A percentile compares a stretch with the other conserved stretches of the same genome.
phyloP scores from a whole-genome alignment of 495 filamentous ascomycete species.

The Sabuloglossum arenarium region DNA sequence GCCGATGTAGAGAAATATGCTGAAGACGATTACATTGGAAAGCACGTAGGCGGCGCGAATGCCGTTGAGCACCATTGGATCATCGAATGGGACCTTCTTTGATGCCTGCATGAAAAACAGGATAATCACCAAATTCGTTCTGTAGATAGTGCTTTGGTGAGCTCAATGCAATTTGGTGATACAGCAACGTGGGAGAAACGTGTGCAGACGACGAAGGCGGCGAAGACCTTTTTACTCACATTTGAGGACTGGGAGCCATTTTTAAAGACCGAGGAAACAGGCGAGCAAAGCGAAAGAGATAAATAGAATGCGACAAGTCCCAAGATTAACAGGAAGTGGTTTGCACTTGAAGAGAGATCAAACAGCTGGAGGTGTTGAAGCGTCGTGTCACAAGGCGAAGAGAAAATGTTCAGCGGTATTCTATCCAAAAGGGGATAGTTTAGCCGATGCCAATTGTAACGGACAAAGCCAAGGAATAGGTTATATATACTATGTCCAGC shows the following conservation, averaged over 20 bases:
- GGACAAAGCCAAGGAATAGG: too few species aligned
- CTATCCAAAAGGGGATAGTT: not conserved
- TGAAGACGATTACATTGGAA: constrained; percentile 74
- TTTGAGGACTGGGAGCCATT: constrained; percentile 19
- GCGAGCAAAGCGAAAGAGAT: too few species aligned
- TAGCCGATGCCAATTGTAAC: too few species aligned
- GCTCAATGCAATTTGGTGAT: not conserved
- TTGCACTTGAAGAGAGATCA: not conserved
- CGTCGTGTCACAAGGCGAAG: not conserved
- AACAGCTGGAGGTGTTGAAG: not conserved
- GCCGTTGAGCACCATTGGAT: constrained; percentile 62
- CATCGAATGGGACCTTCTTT: constrained; percentile 88
- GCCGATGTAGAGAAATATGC: constrained; percentile 68
- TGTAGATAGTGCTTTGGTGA: constrained; percentile 16
- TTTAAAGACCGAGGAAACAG: not conserved
- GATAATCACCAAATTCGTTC: constrained; percentile 85
- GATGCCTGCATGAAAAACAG: constrained; percentile 95
- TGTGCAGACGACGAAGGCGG: not conserved
- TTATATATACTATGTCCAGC: too few species aligned
- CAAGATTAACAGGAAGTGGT: not conserved
- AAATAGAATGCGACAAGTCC: not conserved
- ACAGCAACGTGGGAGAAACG: not conserved
- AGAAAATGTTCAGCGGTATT: not conserved
- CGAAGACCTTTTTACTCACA: constrained; percentile 8
- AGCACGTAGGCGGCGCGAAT: constrained; percentile 67